Percentiles rank a stretch among this genome's conserved stretches.
Conservation (phyloP, 108 stramenopile species). For the Nitzschia inconspicua region DNA sequence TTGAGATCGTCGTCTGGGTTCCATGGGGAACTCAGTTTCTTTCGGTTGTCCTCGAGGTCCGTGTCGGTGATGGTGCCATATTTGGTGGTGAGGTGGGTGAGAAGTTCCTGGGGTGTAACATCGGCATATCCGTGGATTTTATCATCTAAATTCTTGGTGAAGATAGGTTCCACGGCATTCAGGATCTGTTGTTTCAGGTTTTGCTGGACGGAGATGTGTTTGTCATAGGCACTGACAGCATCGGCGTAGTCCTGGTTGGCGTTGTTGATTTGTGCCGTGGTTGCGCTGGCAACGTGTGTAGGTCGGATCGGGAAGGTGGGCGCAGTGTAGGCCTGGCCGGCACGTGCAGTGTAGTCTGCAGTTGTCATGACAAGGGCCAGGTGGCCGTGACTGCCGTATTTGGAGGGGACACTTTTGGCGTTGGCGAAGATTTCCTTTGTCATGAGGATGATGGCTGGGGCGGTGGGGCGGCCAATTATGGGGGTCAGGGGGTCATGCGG, state of each 20-base stretch:
- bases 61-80: slow-evolving; percentile 2
- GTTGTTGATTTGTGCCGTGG: neutral
- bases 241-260: neutral
- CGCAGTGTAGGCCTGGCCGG: neutral
- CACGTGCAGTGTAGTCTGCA: neutral
- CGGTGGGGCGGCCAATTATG: neutral
- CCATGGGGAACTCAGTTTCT: slow-evolving; percentile 1
- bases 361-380: neutral
- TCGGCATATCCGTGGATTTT: neutral
- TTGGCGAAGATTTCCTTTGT: neutral
- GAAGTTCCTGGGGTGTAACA: neutral
- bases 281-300: neutral
- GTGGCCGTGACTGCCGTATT: slow-evolving; percentile 8
- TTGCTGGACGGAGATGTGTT: neutral
- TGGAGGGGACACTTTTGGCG: neutral
- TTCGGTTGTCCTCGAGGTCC: slow-evolving; percentile 5
- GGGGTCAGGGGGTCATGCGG: no score
- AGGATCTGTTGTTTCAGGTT: neutral
- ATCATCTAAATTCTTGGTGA: neutral
- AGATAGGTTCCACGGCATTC: neutral
- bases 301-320: slow-evolving; percentile 1
- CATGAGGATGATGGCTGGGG: neutral
- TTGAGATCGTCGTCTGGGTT: slow-evolving; percentile 12
- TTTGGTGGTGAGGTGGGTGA: slow-evolving; percentile 5
- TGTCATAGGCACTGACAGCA: neutral